These are phyloP conservation scores for Neurospora terricola DNA, from an alignment of 495 filamentous ascomycete genomes.

Conservation along the genomic window DNA sequence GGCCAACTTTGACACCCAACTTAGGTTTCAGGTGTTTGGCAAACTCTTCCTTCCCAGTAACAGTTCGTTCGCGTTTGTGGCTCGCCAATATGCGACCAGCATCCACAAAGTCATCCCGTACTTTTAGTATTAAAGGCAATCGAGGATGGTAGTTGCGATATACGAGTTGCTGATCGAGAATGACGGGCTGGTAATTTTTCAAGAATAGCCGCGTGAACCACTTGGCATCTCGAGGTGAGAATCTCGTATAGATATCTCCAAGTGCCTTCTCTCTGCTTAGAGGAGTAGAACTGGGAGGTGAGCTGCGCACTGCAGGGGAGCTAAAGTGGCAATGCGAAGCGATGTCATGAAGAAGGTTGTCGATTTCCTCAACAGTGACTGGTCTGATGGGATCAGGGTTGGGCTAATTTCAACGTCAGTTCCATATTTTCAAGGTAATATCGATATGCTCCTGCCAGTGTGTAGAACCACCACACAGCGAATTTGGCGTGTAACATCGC, in stretches of 20 bases:
- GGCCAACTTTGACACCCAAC: slow-evolving; percentile 65
- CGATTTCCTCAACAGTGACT: slow-evolving; percentile 67
- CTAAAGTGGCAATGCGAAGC: slow-evolving; percentile 62
- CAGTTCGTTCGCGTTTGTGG: slow-evolving; percentile 8
- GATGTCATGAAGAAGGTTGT: slow-evolving; percentile 49
- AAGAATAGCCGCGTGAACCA: slow-evolving; percentile 81
- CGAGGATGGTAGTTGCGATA: slow-evolving; percentile 45
- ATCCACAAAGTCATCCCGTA: slow-evolving; percentile 45
- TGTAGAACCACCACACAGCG: neutral
- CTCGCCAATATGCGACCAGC: slow-evolving; percentile 22
- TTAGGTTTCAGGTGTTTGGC: slow-evolving; percentile 42
- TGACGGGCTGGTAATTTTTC: slow-evolving; percentile 59
- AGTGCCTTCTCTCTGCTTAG: slow-evolving; percentile 38
- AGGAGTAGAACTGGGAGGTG: slow-evolving; percentile 23
- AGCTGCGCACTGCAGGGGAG: slow-evolving; percentile 48
- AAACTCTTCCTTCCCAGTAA: slow-evolving; percentile 14
- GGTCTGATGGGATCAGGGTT: slow-evolving; percentile 26
- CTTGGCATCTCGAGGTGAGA: slow-evolving; percentile 67
- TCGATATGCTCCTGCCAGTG: neutral
- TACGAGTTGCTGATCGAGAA: slow-evolving; percentile 33
- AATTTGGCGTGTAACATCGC: neutral
- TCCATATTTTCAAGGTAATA: neutral
- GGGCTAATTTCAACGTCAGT: slow-evolving; percentile 21
- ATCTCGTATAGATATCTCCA: slow-evolving; percentile 44
- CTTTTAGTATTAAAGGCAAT: slow-evolving; percentile 52